These are phyloP conservation scores for Trichoderma asperellum DNA, from an alignment of 2,329 filamentous ascomycete species.

Conservation along the genomic window DNA sequence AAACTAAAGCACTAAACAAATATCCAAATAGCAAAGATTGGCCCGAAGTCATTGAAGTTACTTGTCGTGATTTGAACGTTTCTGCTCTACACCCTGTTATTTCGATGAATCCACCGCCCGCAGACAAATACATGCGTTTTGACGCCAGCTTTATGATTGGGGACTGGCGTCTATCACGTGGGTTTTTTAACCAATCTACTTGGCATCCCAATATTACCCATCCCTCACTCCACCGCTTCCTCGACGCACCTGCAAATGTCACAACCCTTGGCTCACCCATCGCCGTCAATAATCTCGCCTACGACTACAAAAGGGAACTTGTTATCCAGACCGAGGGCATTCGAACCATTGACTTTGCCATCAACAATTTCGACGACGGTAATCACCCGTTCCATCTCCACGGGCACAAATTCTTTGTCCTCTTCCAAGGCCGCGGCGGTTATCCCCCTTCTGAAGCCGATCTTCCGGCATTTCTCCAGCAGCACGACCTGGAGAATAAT, in stretches of 20 bases:
- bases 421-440: slow-evolving; percentile 40
- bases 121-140: slow-evolving; percentile 49
- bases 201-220: slow-evolving; percentile 48
- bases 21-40: slow-evolving; percentile 52
- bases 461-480: slow-evolving; percentile 35
- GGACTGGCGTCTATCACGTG: slow-evolving; percentile 55
- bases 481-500: slow-evolving; percentile 36
- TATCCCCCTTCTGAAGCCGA: slow-evolving; percentile 41
- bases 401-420: slow-evolving; percentile 60
- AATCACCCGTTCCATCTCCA: slow-evolving; percentile 58
- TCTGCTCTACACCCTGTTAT: slow-evolving; percentile 49
- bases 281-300: slow-evolving; percentile 39
- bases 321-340: slow-evolving; percentile 56
- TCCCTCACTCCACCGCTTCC: slow-evolving; percentile 44
- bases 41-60: slow-evolving; percentile 51
- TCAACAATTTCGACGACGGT: slow-evolving; percentile 61
- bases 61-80: slow-evolving; percentile 59
- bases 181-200: slow-evolving; percentile 58
- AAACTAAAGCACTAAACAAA: background rate
- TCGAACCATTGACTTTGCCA: slow-evolving; percentile 59
- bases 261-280: slow-evolving; percentile 31
- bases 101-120: slow-evolving; percentile 42
- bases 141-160: slow-evolving; percentile 61
- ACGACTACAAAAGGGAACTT: slow-evolving; percentile 42
- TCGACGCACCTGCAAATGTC: slow-evolving; percentile 35